Base-by-base conservation (phyloP, 2,329 filamentous ascomycete genomes). In the Penicillium sp. region DNA sequence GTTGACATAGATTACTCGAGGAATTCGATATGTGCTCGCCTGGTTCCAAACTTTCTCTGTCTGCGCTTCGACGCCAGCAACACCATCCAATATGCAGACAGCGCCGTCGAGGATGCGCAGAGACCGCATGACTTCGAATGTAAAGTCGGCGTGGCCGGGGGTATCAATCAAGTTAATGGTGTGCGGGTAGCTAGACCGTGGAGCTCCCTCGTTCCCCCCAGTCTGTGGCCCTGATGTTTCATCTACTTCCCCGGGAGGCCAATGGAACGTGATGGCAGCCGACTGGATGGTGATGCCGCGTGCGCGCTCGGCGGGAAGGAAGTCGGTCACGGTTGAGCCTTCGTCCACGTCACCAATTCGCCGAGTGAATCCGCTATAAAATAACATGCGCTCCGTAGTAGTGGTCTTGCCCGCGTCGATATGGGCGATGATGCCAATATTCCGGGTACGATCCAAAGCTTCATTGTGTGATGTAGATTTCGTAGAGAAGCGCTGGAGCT, bases 361-460 rank as follows among this genome's bases (percentile, higher is more conserved):
- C 57, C 88, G 80, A 9, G 91, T 95, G 54, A 91, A 84, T 41
- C 93, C 92, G 67, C 89, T 95, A 65, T 96, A 95, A 67, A 90
- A 97, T 64, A 99, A 86, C 92, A 97, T 97, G 50, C 93, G 90
- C 82, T 99, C 93, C 3, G 93, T 97, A 0, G 93, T 99, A 0
- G 93, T 97, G 1, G 93, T 99, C 77, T 99, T 99, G 8, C 93
- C 93, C 49, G 93, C 93, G 83, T 97, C 93, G 57, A 99, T 95
- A 70, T 99, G 93, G 52, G 93, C 93, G 69, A 99, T 96, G 60
- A 99, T 97, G 54, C 93, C 93, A 67, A 99, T 96, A 66, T 99
- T 99, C 60, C 92, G 81, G 43, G 91, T 93, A 61, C 81, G 81
- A 33, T 81, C 77, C 14, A 83, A 74, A 53, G 65, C 57, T 27